Evolutionary conservation across 495 filamentous ascomycete species (phyloP), one percentile per base, ranked within the genome.

Genomic region (Penicilliopsis zonata): DNA sequence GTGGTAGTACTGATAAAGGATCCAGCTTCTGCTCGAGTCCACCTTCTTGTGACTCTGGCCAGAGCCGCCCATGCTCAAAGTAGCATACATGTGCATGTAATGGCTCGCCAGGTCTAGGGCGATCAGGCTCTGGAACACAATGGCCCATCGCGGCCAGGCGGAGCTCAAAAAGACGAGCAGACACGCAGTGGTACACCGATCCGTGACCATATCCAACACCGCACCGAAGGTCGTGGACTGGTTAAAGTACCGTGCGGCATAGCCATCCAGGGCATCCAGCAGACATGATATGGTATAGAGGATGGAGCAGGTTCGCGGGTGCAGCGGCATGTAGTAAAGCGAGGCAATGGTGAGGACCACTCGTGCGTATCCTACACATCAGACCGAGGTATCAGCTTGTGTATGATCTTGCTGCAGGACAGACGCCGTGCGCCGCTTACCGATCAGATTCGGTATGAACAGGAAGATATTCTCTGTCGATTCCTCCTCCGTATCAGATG

Each of bases 81-180:
- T 93, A 8, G 86, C 86, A 53, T 86, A 96, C 86, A 98, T 95
- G 61, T 98, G 92, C 67, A 95, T 82, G 58, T 95, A 98, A 55
- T 98, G 90, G 57, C 82, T 90, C 20, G 92, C 84, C 42, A 98
- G 59, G 55, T 98, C 90, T 48, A 96, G 52, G 33, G 76, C 76
- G 47, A 96, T 98, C 47, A 98, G 65, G 18, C 77, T 70, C 62
- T 96, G 92, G 72, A 96, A 96, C 30, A 96, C 35, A 40, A 96
- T 78, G 28, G 80, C 71, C 82, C 85, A 98, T 18, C 86, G 70
- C 5, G 90, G 88, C 62, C 84, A 96, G 22, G 88, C 88, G 6
- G 82, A 84, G 31, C 82, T 80, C 21, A 98, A 60, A 67, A 94
- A 98, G 9, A 94, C 86, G 28, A 98, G 73, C 40, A 98, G 59